Evolutionary conservation across 495 filamentous ascomycete genomes (phyloP), one percentile per base, ranked within the genome.

Genomic region (Cudoniella acicularis): DNA sequence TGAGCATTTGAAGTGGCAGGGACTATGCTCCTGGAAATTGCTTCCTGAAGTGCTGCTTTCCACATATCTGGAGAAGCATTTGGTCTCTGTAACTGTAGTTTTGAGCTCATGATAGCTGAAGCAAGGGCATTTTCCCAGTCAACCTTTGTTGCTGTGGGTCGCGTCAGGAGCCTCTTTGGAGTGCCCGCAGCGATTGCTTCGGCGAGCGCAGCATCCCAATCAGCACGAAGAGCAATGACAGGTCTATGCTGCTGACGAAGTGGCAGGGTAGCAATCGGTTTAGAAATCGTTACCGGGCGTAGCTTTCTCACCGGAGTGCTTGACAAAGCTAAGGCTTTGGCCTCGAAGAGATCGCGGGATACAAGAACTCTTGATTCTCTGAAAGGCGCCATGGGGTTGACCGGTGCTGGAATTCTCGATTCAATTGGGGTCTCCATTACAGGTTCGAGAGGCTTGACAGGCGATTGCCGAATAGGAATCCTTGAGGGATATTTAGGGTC

Each of bases 281-380:
- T 17, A 4, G 36, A 22, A 17, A 42, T 30, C 8, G 20, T 20
- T 17, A 56, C n/a, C 25, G 21, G 56, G 16, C 54, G 42, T 23
- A 46, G 50, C 18, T 49, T 62, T 47, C 42, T 54, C 8, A 45
- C n/a, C 16, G 63, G 51, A 6, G 27, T 40, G 0, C 41, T 49
- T 26, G 54, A 57, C 36, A 61, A 25, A 4, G 43, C 50, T 43
- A 55, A 56, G 13, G 54, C 54, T 41, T 40, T 57, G 6, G 55
- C 25, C 27, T 64, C 64, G 40, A 51, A 64, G 10, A 60, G 17
- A 25, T 61, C 48, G 21, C 56, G 52, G 40, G 59, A 60, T 25
- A 56, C 54, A 22, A 67, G 25, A 0, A 67, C 64, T 53, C 41
- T 60, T 42, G 62, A 62, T 54, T 67, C 65, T 43, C 65, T 21